Evolutionary conservation across 495 filamentous ascomycete genomes (phyloP), one percentile per base, ranked within the genome.

Genomic region (Hypoxylon perforatum): DNA sequence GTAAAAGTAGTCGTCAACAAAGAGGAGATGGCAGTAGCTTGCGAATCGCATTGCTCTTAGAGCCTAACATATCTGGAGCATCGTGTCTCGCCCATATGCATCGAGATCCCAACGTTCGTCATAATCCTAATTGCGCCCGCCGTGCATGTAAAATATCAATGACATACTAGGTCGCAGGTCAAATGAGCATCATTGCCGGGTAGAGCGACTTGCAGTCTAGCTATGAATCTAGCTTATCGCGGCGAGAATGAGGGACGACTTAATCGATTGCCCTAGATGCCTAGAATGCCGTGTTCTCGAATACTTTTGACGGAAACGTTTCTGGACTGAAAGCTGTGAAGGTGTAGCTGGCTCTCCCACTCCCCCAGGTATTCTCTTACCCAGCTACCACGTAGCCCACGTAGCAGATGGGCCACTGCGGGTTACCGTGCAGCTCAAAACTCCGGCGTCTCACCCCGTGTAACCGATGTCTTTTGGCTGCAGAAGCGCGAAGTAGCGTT

Each of bases 391-490:
- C 23, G 44, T 63, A 52, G 33, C 52, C 30, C 36, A 39, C 36
- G 36, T 39, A 51, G 39, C n/a, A 47, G 15, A 41, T 39, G 23
- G 63, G 60, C 65, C 65, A 28, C 66, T 64, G 61, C 38, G 49
- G 39, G 60, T 61, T 64, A 57, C 61, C 15, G 33, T 61, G 66
- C 60, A 69, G 60, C 21, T 55, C 66, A 64, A 69, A 61, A 64
- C 56, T 69, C 66, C 66, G 61, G 57, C 51, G 62, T 70, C 52
- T 45, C 41, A 70, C 46, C 42, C 42, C 36, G 63, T 66, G 51
- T 33, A 15, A 66, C 67, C 9, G 21, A 8, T n/a, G n/a, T n/a
- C n/a, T 41, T 48, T 19, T 63, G 45, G 41, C 56, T 54, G 22
- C 28, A 63, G 48, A 66, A 55, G 55, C 18, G 38, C 57, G 35